These are phyloP conservation scores for Ceratobasidium sp. DNA, from an alignment of 1,284 basidiomycete species.

Conservation along the genomic window DNA sequence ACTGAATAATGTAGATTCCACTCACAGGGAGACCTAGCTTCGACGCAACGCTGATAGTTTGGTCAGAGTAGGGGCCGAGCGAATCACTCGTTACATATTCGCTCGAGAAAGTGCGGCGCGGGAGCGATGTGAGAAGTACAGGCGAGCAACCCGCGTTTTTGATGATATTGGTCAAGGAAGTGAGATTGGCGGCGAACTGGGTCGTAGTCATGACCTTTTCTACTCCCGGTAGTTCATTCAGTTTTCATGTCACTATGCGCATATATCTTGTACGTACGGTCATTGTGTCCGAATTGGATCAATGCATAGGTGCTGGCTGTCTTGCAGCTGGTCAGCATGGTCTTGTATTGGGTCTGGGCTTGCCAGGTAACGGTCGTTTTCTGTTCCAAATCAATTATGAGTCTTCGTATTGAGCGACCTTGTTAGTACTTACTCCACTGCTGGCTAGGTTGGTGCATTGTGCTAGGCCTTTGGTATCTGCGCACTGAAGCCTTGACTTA, in stretches of 20 bases:
- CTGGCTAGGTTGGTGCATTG: conserved; percentile 41
- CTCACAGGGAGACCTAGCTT: conserved; percentile 34
- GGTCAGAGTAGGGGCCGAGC: conserved; percentile 35
- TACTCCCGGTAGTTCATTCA: too few relatives aligned
- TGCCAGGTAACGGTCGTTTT: conserved; percentile 44
- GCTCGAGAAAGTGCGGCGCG: conserved; percentile 31
- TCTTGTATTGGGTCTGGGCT: conserved; percentile 39
- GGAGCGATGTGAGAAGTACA: conserved; percentile 35
- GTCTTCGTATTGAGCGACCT: background rate
- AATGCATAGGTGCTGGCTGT: conserved; percentile 37
- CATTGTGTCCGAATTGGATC: conserved; percentile 35
- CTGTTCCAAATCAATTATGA: background rate
- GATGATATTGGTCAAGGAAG: conserved; percentile 36
- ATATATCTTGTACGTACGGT: conserved; percentile 26
- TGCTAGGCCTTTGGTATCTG: conserved; percentile 34
- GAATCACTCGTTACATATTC: conserved; percentile 30
- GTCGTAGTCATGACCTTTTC: conserved; percentile 35
- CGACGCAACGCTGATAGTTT: conserved; percentile 38
- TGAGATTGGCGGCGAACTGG: conserved; percentile 36
- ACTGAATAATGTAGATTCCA: too few relatives aligned
- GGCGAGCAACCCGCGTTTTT: conserved; percentile 38
- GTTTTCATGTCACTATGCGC: too few relatives aligned
- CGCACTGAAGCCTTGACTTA: conserved; percentile 5
- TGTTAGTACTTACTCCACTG: conserved; percentile 19
- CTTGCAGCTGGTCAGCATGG: conserved; percentile 36